Evolutionary conservation across 768 basidiomycete genomes (phyloP), one percentile per base, ranked within the genome.

Genomic region (Lactarius hengduanensis): DNA sequence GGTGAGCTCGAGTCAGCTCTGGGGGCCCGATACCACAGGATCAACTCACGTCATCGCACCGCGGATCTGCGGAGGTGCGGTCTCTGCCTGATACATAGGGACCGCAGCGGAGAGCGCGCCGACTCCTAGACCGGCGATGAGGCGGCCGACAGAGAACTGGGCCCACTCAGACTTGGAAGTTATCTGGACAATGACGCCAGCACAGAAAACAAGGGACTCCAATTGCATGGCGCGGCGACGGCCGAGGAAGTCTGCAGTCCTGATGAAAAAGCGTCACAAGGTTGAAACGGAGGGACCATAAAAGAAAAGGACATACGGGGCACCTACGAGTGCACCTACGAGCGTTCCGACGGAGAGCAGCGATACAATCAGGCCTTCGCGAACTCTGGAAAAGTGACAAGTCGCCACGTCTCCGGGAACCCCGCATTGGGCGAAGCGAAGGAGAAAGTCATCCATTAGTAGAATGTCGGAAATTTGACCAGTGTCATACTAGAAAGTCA

Each of bases 381-480:
- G 81, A 4, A 86, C 84, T 20, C 74, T 80, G 34, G 80, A 76
- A 74, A 89, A 91, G 18, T 75, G 65, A 73, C 87, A 88, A 2
- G 80, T 79, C 8, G 73, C 70, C 3, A 72, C 74, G 57, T 77
- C 79, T 11, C 77, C 74, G 2, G 77, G 78, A 26, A 75, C 78
- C 0, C 74, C 63, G 71, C 86, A 87, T 18, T 77, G 75, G 2
- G 81, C 88, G 71, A 92, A 91, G 16, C 89, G 85, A 11, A 79
- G 76, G 41, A 82, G 76, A 74, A 90, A 90, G 75, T 89, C 86
- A 13, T 81, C 73, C 88, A 91, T 90, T 75, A 90, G 77, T 32
- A 90, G 77, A 70, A 92, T 88, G 73, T 89, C 88, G 60, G 86
- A 86, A 68, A 92, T 91, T 74, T 91, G 90, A 30, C 89, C 89